These are phyloP conservation scores for Sphaerulina vaccinii DNA, from an alignment of 2,329 filamentous ascomycete genomes.

Conservation along the genomic window DNA sequence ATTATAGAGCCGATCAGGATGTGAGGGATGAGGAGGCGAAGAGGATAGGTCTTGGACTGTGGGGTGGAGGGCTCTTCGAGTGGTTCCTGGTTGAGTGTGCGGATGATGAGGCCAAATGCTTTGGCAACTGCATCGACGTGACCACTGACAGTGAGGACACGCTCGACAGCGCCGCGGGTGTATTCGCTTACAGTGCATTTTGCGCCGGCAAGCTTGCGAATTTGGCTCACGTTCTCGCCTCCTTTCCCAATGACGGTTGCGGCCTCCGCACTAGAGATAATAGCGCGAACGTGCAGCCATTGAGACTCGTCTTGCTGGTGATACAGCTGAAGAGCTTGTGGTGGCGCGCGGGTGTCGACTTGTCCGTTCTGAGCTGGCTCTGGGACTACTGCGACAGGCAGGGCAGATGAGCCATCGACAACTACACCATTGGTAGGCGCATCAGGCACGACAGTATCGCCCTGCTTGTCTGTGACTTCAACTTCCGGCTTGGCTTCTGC, in stretches of 20 bases:
- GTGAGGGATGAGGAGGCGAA: constrained; percentile 91
- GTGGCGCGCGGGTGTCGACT: constrained; percentile 48
- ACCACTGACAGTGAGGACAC: constrained; percentile 95
- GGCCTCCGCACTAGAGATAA: constrained; percentile 95
- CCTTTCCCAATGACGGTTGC: constrained; percentile 98
- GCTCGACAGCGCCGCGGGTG: constrained; percentile 92
- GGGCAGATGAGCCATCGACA: constrained; percentile 26
- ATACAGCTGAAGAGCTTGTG: constrained; percentile 43
- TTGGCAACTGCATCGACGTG: constrained; percentile 96
- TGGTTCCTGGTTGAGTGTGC: constrained; percentile 95
- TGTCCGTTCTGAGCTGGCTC: constrained; percentile 46
- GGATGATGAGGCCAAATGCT: constrained; percentile 97
- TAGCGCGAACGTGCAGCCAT: constrained; percentile 95
- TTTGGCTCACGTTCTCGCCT: constrained; percentile 97
- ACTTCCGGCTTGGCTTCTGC: constrained; percentile 47
- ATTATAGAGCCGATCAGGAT: constrained; percentile 98
- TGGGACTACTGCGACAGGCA: constrained; percentile 12
- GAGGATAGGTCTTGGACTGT: constrained; percentile 94
- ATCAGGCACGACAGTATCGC: constrained; percentile 69
- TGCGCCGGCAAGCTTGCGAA: constrained; percentile 88
- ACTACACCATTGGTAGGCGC: constrained; percentile 51
- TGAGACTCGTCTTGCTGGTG: constrained; percentile 79
- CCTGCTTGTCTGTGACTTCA: constrained; percentile 54
- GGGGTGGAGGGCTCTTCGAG: constrained; percentile 83
- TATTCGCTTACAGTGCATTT: constrained; percentile 99